These are phyloP conservation scores for Golubevia sp. DNA, from an alignment of 1,284 basidiomycete species.

Conservation along the genomic window DNA sequence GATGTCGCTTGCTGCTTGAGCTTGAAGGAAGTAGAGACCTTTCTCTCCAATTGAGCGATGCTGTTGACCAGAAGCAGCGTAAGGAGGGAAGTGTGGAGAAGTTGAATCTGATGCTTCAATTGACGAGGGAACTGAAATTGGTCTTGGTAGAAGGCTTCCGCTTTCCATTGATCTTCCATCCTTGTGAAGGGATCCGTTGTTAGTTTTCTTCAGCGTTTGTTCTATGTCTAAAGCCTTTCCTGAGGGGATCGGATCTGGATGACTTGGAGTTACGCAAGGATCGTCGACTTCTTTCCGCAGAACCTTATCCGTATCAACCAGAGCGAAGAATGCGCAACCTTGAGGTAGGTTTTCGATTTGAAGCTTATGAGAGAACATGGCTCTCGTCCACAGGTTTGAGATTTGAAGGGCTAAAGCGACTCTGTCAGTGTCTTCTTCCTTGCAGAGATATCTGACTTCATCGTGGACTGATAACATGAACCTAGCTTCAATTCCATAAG, in stretches of 20 bases:
- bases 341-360: conserved; percentile 96
- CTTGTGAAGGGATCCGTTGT: conserved; percentile 33
- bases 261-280: conserved; percentile 91
- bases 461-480: conserved; percentile 98
- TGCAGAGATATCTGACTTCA: conserved; percentile 90
- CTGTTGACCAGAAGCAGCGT: conserved; percentile 31
- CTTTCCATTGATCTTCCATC: conserved; percentile 21
- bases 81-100: conserved; percentile 17
- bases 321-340: conserved; percentile 87
- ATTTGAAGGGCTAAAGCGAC: conserved; percentile 91
- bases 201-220: conserved; percentile 67
- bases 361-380: conserved; percentile 86
- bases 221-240: conserved; percentile 84
- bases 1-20: conserved; percentile 50
- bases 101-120: neutral
- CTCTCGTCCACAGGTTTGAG: conserved; percentile 93
- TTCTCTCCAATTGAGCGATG: conserved; percentile 48
- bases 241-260: conserved; percentile 77
- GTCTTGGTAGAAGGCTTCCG: neutral
- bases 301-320: conserved; percentile 89
- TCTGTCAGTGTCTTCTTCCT: conserved; percentile 84
- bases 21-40: conserved; percentile 50
- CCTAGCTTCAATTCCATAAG: conserved; percentile 84
- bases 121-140: neutral
- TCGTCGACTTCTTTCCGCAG: conserved; percentile 96